Base-by-base conservation (phyloP, 495 filamentous ascomycete genomes). In the Annulohypoxylon moriforme region DNA sequence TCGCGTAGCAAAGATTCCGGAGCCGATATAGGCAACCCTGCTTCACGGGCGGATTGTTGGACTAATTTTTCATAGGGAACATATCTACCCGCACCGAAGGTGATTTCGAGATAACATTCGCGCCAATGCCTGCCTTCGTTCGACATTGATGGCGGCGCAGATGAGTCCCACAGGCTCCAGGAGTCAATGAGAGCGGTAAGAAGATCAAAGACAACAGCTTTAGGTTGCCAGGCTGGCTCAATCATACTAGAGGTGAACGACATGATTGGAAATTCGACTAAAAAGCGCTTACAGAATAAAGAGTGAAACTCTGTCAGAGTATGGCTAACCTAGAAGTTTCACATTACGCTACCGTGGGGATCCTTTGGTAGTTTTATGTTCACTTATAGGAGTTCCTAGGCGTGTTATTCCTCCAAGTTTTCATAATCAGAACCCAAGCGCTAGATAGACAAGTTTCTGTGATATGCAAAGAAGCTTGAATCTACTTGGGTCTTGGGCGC, bases 181-280 rank as follows among this genome's bases (percentile, higher is more conserved):
- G 77, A 79, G 68, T 81, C 74, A 2, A 75, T 57, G 1, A 81
- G 77, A n/a, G 74, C 78, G 1, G 78, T 79, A 6, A 81, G 76
- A 16, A 79, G 76, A 57, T 81, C 78, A 61, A 81, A 79, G 31
- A 79, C 60, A 16, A 81, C 68, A 34, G 72, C 78, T 63, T 77
- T 77, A 11, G 71, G 71, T 38, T 58, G 60, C 77, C 76, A 77
- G 16, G 27, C 10, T 5, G 40, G 29, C 9, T 50, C 36, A n/a
- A 24, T 10, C 0, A 9, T 27, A n/a, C 24, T 13, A 3, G 20
- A 3, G 24, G 47, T 13, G 24, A n/a, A 2, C 9, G 47, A n/a
- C 47, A 52, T 52, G 47, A 22, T 47, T 24, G 16, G n/a, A 42
- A n/a, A n/a, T 42, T n/a, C n/a, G n/a, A n/a, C n/a, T n/a, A n/a